Evolutionary conservation across 305 asterid species (phyloP).

Genomic region (Rubia balearica): DNA sequence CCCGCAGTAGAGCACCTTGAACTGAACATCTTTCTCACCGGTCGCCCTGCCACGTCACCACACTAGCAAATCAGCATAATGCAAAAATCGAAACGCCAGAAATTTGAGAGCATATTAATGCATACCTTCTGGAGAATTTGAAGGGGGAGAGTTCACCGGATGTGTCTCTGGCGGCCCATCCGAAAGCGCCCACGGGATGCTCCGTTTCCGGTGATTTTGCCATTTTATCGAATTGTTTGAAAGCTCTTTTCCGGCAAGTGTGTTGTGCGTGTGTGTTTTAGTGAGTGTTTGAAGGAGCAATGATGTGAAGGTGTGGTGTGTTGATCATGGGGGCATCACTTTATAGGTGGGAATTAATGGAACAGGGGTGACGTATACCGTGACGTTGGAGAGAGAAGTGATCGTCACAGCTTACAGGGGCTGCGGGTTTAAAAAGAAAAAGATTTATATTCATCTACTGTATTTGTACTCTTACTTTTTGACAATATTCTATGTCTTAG

Average conservation of each 20-base stretch:
- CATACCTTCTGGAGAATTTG: slow-evolving; percentile 30
- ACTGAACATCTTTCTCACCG: slow-evolving; percentile 25
- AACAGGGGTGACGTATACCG: slow-evolving; percentile 3
- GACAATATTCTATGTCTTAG: too few relatives aligned
- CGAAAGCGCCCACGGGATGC: slow-evolving; percentile 26
- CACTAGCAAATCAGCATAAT: background rate
- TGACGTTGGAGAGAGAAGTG: slow-evolving; percentile 8
- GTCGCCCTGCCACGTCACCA: slow-evolving; percentile 14
- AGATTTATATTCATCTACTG: too few relatives aligned
- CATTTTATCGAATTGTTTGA: background rate
- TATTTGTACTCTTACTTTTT: too few relatives aligned
- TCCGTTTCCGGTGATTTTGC: slow-evolving; percentile 15
- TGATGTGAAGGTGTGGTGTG: background rate
- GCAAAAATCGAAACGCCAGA: background rate
- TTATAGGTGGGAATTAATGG: background rate
- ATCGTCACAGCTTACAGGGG: slow-evolving; percentile 13
- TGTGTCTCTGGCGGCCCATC: slow-evolving; percentile 35
- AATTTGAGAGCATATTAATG: too few relatives aligned
- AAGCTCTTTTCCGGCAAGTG: background rate
- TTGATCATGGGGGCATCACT: background rate
- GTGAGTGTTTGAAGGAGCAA: background rate
- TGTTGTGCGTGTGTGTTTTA: background rate
- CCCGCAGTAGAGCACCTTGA: slow-evolving; percentile 25
- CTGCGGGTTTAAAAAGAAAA: too few relatives aligned
- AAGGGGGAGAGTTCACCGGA: slow-evolving; percentile 28